A percentile compares a stretch with the other conserved stretches of the same genome.
Evolutionary conservation across 805 yeast genomes (phyloP).

Genomic region (Kodamaea lidongshanica): DNA sequence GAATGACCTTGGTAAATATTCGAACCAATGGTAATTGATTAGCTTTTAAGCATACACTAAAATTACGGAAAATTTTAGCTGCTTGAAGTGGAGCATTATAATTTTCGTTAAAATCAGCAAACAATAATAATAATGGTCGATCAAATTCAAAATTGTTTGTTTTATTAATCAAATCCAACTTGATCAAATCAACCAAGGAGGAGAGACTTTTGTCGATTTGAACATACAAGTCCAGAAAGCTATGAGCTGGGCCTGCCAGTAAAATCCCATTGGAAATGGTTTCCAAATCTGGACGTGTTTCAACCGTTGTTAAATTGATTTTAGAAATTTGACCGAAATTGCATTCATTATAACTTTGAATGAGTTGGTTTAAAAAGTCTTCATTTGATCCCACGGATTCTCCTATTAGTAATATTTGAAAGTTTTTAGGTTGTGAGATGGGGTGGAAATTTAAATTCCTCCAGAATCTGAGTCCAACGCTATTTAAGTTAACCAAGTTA

Average conservation of each 20-base stretch:
- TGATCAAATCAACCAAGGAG: slow-evolving; percentile 31
- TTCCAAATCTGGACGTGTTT: slow-evolving; percentile 24
- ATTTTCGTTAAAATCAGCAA: slow-evolving; percentile 40
- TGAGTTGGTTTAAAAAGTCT: slow-evolving; percentile 38
- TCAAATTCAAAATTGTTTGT: slow-evolving; percentile 38
- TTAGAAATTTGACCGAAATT: slow-evolving; percentile 43
- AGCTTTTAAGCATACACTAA: slow-evolving; percentile 31
- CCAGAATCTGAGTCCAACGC: slow-evolving; percentile 49
- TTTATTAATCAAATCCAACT: slow-evolving; percentile 34
- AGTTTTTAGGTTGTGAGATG: slow-evolving; percentile 41
- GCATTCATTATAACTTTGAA: slow-evolving; percentile 41
- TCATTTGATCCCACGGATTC: slow-evolving; percentile 21
- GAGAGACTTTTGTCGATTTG: slow-evolving; percentile 25
- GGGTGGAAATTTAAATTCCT: slow-evolving; percentile 54
- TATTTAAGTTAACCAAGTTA: slow-evolving; percentile 40
- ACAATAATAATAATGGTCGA: slow-evolving; percentile 46
- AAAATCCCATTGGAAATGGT: slow-evolving; percentile 26
- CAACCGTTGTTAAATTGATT: slow-evolving; percentile 23
- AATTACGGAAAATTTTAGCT: slow-evolving; percentile 41
- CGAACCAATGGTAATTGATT: slow-evolving; percentile 37
- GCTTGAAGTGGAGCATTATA: slow-evolving; percentile 43
- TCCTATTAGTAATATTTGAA: slow-evolving; percentile 45
- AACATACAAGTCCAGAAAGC: slow-evolving; percentile 24
- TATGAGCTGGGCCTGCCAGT: slow-evolving; percentile 16
- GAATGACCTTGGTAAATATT: slow-evolving; percentile 33